Evolutionary conservation across 345 rosid genomes (phyloP).

Genomic region (Eucalyptus rudis): DNA sequence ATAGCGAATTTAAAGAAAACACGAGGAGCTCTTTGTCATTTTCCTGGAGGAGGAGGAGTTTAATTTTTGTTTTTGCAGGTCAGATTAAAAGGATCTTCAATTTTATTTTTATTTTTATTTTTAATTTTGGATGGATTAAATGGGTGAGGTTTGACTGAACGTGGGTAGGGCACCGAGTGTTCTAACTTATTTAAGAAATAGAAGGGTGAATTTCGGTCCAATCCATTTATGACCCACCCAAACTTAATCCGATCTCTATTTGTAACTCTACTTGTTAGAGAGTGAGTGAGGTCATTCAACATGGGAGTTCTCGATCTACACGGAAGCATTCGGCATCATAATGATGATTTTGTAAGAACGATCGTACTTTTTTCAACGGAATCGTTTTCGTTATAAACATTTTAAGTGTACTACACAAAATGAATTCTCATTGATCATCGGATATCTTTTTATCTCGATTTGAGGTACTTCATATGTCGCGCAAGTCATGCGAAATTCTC

Average conservation of each 20-base stretch:
- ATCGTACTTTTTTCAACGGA: fast-evolving
- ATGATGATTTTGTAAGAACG: background rate
- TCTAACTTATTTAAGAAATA: background rate
- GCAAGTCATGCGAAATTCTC: background rate
- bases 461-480: background rate
- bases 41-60: background rate
- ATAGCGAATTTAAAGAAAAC: background rate
- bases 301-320: fast-evolving
- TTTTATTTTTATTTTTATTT: too few species aligned
- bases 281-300: background rate
- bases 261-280: background rate
- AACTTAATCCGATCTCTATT: too few species aligned
- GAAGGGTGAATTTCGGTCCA: too few species aligned
- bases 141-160: background rate
- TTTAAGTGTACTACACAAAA: background rate
- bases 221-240: background rate
- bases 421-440: fast-evolving
- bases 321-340: fast-evolving
- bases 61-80: background rate
- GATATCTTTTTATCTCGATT: background rate
- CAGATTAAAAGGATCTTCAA: background rate
- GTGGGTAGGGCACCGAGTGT: background rate
- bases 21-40: background rate
- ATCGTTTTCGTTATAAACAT: fast-evolving
- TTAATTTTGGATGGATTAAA: background rate